Percentiles rank a stretch among this genome's conserved stretches.
phyloP scores from a whole-genome alignment of 345 rosid genomes.

The Hypericum perforatum region DNA sequence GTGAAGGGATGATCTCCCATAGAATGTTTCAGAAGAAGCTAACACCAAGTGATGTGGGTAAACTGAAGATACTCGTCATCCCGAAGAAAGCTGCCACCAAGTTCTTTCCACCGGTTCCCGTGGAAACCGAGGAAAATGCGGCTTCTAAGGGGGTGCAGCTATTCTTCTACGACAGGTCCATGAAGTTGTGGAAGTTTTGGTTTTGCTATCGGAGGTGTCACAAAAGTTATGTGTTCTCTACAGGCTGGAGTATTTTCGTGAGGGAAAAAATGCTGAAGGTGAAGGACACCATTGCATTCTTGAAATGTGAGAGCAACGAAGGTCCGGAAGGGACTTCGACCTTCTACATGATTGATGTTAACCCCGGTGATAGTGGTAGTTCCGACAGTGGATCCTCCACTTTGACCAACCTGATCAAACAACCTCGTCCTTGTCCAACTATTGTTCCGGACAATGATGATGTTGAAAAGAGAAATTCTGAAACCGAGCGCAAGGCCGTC shows the following conservation, averaged over 20 bases:
- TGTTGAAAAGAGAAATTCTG: no score
- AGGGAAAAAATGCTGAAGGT: constrained; percentile 54
- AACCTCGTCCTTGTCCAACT: no score
- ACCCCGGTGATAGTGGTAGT: neutral
- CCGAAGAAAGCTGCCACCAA: constrained; percentile 62
- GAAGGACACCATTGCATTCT: constrained; percentile 42
- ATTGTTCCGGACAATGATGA: no score
- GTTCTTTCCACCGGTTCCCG: constrained; percentile 36
- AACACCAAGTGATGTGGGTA: constrained; percentile 86
- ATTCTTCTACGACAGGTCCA: constrained; percentile 45
- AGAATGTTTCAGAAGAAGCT: constrained; percentile 60
- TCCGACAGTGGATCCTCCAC: neutral
- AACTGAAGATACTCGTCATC: constrained; percentile 75
- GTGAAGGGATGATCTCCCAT: constrained; percentile 20
- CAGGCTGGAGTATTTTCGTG: constrained; percentile 76
- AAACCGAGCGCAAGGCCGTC: no score
- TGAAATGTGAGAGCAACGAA: constrained; percentile 22
- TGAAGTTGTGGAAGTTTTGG: constrained; percentile 72
- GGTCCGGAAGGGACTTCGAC: constrained; percentile 4
- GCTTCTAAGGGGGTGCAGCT: constrained; percentile 21
- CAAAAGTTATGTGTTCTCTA: constrained; percentile 77
- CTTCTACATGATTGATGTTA: constrained; percentile 35
- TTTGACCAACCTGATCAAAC: neutral
- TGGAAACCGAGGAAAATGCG: constrained; percentile 9
- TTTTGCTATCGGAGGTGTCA: constrained; percentile 90